These are phyloP conservation scores for Phaffia rhodozyma DNA, from an alignment of 1,284 basidiomycete genomes.

Conservation along the genomic window DNA sequence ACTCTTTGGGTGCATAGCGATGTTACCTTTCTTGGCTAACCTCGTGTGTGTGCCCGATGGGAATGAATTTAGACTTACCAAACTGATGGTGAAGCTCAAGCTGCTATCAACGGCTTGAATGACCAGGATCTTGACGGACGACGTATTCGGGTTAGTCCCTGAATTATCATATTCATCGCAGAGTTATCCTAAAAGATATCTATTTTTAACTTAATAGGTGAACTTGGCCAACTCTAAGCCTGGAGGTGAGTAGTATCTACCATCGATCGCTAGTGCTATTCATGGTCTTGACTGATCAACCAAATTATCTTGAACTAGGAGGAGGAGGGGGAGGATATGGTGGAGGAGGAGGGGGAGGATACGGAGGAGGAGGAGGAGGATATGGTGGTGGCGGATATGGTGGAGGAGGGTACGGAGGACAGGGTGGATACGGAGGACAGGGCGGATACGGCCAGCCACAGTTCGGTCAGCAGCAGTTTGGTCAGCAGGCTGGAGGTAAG, in stretches of 20 bases:
- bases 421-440: slow-evolving; percentile 28
- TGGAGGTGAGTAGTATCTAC: slow-evolving; percentile 44
- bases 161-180: background rate
- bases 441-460: slow-evolving; percentile 24
- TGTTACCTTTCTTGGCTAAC: background rate
- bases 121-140: slow-evolving; percentile 91
- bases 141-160: slow-evolving; percentile 45
- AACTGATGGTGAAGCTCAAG: slow-evolving; percentile 53
- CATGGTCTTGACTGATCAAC: background rate
- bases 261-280: slow-evolving; percentile 28
- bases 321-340: slow-evolving; percentile 15
- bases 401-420: slow-evolving; percentile 34
- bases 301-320: slow-evolving; percentile 1
- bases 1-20: background rate
- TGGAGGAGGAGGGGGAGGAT: slow-evolving; percentile 16
- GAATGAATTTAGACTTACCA: slow-evolving; percentile 46
- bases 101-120: slow-evolving; percentile 67
- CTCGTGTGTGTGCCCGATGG: background rate
- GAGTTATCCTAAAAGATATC: background rate
- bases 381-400: slow-evolving; percentile 23
- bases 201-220: slow-evolving; percentile 43
- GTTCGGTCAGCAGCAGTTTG: slow-evolving; percentile 1
- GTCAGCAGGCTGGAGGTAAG: slow-evolving; percentile 5
- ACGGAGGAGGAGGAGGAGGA: slow-evolving; percentile 16
- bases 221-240: slow-evolving; percentile 84